These are phyloP conservation scores for Salicornia ramosissima DNA, from an alignment of 148 eudicot species.

Conservation along the genomic window DNA sequence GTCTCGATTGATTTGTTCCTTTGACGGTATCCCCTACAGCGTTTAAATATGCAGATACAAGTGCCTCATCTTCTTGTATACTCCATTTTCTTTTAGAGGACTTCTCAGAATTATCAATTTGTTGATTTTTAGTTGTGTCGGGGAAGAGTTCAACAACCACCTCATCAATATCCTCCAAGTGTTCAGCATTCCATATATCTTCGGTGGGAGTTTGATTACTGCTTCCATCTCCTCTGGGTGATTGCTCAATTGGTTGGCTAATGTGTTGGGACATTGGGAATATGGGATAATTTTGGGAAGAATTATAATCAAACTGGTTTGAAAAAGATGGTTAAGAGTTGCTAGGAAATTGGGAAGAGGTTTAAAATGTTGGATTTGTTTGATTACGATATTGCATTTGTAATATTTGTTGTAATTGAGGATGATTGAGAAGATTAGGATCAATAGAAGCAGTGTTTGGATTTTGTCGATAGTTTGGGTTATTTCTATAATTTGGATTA, in stretches of 20 bases:
- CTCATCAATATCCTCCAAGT: background rate
- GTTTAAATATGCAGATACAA: conserved; percentile 4
- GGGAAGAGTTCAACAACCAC: background rate
- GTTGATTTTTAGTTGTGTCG: background rate
- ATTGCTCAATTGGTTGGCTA: background rate
- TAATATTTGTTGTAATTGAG: background rate
- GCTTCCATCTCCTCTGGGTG: background rate
- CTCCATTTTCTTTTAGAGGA: background rate
- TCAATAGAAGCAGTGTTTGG: background rate
- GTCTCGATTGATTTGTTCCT: background rate
- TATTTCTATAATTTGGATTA: conserved; percentile 7
- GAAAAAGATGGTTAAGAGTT: background rate
- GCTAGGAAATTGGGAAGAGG: background rate
- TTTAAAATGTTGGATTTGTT: background rate
- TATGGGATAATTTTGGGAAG: background rate
- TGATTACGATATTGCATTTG: background rate
- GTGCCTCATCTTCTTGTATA: conserved; percentile 8
- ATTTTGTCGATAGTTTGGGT: background rate
- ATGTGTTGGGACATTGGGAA: background rate
- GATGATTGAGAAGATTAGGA: conserved; percentile 7
- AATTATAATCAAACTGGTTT: background rate
- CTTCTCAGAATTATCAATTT: background rate
- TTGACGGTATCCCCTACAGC: background rate
- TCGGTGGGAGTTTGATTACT: conserved; percentile 10
- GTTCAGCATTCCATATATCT: background rate